Base-by-base conservation (phyloP, 164 flowering plant species). In the Warburgia ugandensis region DNA sequence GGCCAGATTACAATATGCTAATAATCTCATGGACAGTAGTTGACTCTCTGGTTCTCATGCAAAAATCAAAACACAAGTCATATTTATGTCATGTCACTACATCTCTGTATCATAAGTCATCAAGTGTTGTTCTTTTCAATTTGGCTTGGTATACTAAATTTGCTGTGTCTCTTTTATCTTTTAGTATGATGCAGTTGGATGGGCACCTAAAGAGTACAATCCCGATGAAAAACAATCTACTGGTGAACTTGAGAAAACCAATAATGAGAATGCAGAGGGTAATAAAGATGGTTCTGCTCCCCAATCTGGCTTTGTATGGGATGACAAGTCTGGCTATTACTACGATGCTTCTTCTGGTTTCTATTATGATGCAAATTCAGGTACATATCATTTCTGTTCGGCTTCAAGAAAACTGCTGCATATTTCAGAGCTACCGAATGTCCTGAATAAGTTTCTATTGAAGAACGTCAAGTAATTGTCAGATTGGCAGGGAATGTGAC, bases 191-290 rank as follows among this genome's bases (percentile, higher is more conserved):
- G 89, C 95, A 62, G 82, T 78, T 71, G 99, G 99, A 50, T 94
- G 99, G 99, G 95, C 99, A 29, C 97, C 99, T 31, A 94, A 89
- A 65, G 99, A 94, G 63, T 94, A 94, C 67, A 86, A 89, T 69
- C 86, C 99, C 6, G 95, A 86, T 55, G 96, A 79, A 28, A 92
- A 83, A 55, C 80, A 78, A 50, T 59, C 87, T 38, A 50, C 61
- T 35, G 64, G 68, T 25, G 80, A 73, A 35, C 77, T 60, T 42
- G 81, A 77, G 42, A 79, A 75, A 50, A 62, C 58, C 41, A 56
- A 39, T 29, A 70, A 72, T 8, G 73, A 60, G 36, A 61, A 42
- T 55, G 52, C 63, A 12, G 45, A 56, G 16, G 73, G 38, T 52
- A 81, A 73, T 49, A 69, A 70, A 36, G 74, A 70, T 61, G 70